Conservation (phyloP, 2,329 filamentous ascomycete species). For the Septoria petroselini region DNA sequence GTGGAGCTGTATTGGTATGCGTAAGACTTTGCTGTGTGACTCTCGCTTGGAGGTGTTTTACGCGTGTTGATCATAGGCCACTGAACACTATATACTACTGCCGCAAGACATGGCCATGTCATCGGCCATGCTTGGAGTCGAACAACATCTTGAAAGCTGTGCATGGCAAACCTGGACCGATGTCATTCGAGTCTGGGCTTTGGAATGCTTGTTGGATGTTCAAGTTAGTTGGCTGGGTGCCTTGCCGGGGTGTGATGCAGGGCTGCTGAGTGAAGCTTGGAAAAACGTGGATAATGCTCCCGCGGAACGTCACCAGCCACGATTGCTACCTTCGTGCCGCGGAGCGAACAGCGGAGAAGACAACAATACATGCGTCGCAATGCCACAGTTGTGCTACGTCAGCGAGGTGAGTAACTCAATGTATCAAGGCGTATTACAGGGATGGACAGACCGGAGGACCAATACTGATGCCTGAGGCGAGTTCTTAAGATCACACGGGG, state of each 20-base stretch:
- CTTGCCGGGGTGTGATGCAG: background rate
- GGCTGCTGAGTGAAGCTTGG: background rate
- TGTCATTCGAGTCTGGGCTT: background rate
- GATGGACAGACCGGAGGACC: no score
- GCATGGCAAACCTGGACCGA: constrained; percentile 6
- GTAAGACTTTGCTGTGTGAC: no score
- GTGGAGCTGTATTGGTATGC: no score
- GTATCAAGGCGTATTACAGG: no score
- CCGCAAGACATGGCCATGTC: background rate
- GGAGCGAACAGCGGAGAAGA: background rate
- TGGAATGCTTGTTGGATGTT: constrained; percentile 1
- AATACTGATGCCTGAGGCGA: no score
- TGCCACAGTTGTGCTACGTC: no score
- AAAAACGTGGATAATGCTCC: background rate
- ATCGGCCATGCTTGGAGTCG: background rate
- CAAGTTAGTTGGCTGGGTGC: background rate
- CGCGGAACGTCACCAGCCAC: background rate
- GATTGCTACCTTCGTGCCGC: background rate
- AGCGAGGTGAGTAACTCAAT: no score
- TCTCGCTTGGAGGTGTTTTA: background rate
- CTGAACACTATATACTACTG: background rate
- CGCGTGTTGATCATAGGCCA: background rate
- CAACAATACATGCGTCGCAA: no score
- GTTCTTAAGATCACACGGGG: no score
- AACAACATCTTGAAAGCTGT: background rate